Conservation (phyloP, 805 yeast genomes). For the Ogataea henricii region DNA sequence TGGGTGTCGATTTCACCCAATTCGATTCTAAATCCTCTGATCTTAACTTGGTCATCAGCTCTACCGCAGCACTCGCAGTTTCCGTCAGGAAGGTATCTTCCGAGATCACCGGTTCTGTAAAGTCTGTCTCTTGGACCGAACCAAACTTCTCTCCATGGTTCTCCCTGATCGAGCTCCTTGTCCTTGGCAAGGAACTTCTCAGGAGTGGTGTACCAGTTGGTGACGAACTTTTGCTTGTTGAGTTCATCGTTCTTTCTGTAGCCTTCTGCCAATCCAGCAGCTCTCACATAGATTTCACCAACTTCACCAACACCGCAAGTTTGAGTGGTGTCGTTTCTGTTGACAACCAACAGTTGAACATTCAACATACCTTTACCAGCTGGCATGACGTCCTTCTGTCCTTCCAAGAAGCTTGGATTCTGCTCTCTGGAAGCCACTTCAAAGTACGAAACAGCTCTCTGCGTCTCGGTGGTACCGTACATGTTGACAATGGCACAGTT, state of each 20-base stretch:
- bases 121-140: constrained; percentile 93
- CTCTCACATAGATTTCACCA: constrained; percentile 97
- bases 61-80: constrained; percentile 98
- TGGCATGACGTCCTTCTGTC: constrained; percentile 94
- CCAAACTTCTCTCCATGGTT: constrained; percentile 80
- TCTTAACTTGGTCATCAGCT: constrained; percentile 98
- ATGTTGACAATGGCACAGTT: constrained; percentile 90
- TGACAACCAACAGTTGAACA: constrained; percentile 91
- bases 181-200: constrained; percentile 64
- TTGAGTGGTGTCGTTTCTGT: constrained; percentile 83
- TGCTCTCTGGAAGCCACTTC: constrained; percentile 74
- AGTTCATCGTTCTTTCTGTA: constrained; percentile 89
- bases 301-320: constrained; percentile 98
- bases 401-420: constrained; percentile 73
- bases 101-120: constrained; percentile 96
- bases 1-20: constrained; percentile 98
- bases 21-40: constrained; percentile 97
- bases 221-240: constrained; percentile 83
- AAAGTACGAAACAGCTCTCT: constrained; percentile 94
- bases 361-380: constrained; percentile 98
- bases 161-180: constrained; percentile 44
- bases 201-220: constrained; percentile 84
- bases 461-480: constrained; percentile 99
- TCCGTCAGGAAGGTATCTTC: constrained; percentile 95
- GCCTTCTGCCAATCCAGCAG: constrained; percentile 97